These are phyloP conservation scores for Sugiyamaella grinbergsii DNA, from an alignment of 1,139 yeast genomes.

Conservation along the genomic window DNA sequence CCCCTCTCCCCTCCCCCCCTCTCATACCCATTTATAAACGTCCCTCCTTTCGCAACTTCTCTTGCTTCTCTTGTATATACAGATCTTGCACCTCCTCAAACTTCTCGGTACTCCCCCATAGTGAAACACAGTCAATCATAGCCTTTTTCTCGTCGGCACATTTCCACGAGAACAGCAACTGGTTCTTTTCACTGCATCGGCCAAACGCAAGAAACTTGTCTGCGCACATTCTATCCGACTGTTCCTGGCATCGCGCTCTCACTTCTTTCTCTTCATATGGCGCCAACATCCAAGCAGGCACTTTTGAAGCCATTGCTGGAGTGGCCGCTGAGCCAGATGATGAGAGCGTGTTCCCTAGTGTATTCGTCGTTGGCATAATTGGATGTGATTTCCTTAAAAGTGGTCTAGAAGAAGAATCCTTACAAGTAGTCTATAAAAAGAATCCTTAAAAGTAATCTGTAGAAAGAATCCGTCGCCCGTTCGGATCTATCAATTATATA, in stretches of 20 bases:
- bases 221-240: slow-evolving; percentile 73
- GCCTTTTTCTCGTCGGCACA: slow-evolving; percentile 61
- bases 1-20: too few species aligned
- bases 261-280: slow-evolving; percentile 85
- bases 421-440: too few species aligned
- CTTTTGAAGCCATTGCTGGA: slow-evolving; percentile 1
- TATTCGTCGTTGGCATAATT: too few species aligned
- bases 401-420: too few species aligned
- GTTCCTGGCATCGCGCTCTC: slow-evolving; percentile 73
- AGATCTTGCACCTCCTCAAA: slow-evolving; percentile 66
- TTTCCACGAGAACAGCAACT: slow-evolving; percentile 57
- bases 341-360: too few species aligned
- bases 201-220: slow-evolving; percentile 51
- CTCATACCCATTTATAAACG: slow-evolving; percentile 12
- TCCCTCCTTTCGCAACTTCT: slow-evolving; percentile 24
- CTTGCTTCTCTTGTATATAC: slow-evolving; percentile 35
- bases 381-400: too few species aligned
- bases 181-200: slow-evolving; percentile 55
- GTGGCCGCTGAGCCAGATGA: too few species aligned
- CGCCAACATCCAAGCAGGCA: slow-evolving; percentile 79
- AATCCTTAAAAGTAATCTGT: too few species aligned
- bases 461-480: too few species aligned
- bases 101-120: slow-evolving; percentile 63
- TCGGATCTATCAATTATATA: too few species aligned
- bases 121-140: slow-evolving; percentile 71